phyloP scores from a whole-genome alignment of 1,139 yeast species.

The Yamadazyma atmosphaerica region DNA sequence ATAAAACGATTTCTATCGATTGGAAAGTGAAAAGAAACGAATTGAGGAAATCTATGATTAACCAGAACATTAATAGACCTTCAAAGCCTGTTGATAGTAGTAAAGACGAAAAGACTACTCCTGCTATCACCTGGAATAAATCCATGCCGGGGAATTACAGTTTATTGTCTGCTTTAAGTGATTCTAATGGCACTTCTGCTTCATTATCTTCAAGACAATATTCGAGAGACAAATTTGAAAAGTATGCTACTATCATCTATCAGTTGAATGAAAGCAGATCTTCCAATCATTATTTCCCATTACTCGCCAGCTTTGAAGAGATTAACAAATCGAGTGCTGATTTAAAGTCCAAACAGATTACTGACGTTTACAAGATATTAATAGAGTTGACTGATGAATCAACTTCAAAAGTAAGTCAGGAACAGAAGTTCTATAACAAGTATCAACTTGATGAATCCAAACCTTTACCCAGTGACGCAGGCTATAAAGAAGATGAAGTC shows the following conservation, averaged over 20 bases:
- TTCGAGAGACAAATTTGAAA: conserved; percentile 64
- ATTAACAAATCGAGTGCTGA: conserved; percentile 52
- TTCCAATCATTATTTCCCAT: conserved; percentile 46
- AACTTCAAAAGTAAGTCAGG: conserved; percentile 36
- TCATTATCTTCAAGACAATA: conserved; percentile 31
- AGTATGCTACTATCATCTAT: conserved; percentile 69
- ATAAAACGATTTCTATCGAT: conserved; percentile 71
- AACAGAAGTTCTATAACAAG: conserved; percentile 45
- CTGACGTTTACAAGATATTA: conserved; percentile 65
- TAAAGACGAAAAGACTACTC: conserved; percentile 16
- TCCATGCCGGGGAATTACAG: conserved; percentile 36
- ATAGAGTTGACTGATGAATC: conserved; percentile 43
- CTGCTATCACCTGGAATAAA: conserved; percentile 37
- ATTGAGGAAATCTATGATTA: conserved; percentile 63
- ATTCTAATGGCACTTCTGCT: conserved; percentile 14
- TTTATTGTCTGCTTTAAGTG: conserved; percentile 23
- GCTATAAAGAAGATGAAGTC: conserved; percentile 12
- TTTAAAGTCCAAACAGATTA: conserved; percentile 60
- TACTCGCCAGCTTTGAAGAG: conserved; percentile 55
- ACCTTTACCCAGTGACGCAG: not conserved
- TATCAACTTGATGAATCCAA: conserved; percentile 24
- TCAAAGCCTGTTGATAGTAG: conserved; percentile 4
- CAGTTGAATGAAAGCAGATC: conserved; percentile 71
- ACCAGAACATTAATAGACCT: conserved; percentile 13
- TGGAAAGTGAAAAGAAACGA: conserved; percentile 81